Evolutionary conservation across 495 filamentous ascomycete species (phyloP), one percentile per base, ranked within the genome.

Genomic region (Penicillium steckii): DNA sequence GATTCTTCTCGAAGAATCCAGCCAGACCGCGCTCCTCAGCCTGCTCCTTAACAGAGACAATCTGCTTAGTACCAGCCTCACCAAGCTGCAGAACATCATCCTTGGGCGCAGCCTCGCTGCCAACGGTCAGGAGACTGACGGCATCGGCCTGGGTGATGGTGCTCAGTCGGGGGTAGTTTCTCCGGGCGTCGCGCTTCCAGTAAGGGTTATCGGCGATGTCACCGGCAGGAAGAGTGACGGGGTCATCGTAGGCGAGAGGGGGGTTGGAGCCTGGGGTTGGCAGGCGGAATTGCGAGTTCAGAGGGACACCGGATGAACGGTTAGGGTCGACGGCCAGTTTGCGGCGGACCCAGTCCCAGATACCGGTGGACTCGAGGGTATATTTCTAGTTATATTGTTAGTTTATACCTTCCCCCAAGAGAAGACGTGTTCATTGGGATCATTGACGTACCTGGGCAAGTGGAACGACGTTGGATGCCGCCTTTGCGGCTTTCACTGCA

Each of bases 161-260:
- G 60, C 87, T 91, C 40, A 88, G 77, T 49, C 78, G 79, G n/a
- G 95, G 88, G 75, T 97, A 98, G 62, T 78, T 82, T 61, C 95
- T 84, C 43, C 94, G 87, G 46, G 76, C 71, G 60, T 98, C 94
- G 49, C 94, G 91, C 76, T 95, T 95, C 89, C 91, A 98, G 82
- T 98, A 98, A 32, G 94, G 83, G 72, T 98, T 98, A 65, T 95
- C 94, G 60, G 94, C 94, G 56, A 98, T 84, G 70, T 99, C 94
- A 48, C 84, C 91, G 2, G 94, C 89, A n/a, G 95, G 94, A 0
- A 88, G 27, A 10, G 93, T 97, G 43, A 95, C 89, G 13, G 91
- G 91, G 65, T 97, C 95, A 67, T 89, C 84, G 73, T 96, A 98
- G 23, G 69, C 66, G 19, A 80, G 64, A 22, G 95, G 91, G 59